phyloP scores from a whole-genome alignment of 768 basidiomycete genomes.

The Tulasnella sp. region DNA sequence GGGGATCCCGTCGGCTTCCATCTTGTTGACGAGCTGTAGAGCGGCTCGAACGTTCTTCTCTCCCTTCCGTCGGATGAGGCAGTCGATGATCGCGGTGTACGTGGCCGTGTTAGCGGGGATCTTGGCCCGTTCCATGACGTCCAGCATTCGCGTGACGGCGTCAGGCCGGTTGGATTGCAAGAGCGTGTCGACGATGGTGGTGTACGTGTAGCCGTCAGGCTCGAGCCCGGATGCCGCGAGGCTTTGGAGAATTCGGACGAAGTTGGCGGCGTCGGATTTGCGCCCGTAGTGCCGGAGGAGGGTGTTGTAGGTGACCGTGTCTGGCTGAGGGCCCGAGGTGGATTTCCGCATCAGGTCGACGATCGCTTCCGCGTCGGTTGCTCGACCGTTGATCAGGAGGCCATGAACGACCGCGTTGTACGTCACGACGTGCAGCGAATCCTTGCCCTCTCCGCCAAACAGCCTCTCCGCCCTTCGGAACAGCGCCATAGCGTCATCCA shows the following conservation, averaged over 20 bases:
- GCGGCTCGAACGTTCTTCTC: constrained; percentile 55
- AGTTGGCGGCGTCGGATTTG: constrained; percentile 55
- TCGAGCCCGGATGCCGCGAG: constrained; percentile 52
- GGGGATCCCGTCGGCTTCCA: constrained; percentile 55
- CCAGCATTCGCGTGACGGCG: constrained; percentile 58
- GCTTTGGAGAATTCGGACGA: constrained; percentile 55
- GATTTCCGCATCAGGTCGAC: constrained; percentile 40
- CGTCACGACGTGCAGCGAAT: constrained; percentile 5
- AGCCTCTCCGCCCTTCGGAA: neutral
- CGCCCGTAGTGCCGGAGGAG: constrained; percentile 66
- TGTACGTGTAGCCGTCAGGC: constrained; percentile 83
- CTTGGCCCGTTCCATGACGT: constrained; percentile 71
- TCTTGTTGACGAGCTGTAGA: constrained; percentile 61
- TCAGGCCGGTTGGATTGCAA: constrained; percentile 56
- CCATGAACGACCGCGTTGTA: constrained; percentile 74
- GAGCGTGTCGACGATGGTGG: constrained; percentile 75
- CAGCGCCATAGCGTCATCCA: no score
- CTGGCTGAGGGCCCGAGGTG: constrained; percentile 55
- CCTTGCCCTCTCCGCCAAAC: neutral
- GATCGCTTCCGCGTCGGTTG: constrained; percentile 39
- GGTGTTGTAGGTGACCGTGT: constrained; percentile 76
- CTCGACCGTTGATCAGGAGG: constrained; percentile 45
- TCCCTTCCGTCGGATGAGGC: constrained; percentile 57
- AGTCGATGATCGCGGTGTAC: constrained; percentile 74
- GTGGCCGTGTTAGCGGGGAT: constrained; percentile 70